Percentiles rank a stretch among this genome's conserved stretches.
These are phyloP conservation scores for Wickerhamomyces silvicola DNA, from an alignment of 805 yeast genomes.

Conservation along the genomic window DNA sequence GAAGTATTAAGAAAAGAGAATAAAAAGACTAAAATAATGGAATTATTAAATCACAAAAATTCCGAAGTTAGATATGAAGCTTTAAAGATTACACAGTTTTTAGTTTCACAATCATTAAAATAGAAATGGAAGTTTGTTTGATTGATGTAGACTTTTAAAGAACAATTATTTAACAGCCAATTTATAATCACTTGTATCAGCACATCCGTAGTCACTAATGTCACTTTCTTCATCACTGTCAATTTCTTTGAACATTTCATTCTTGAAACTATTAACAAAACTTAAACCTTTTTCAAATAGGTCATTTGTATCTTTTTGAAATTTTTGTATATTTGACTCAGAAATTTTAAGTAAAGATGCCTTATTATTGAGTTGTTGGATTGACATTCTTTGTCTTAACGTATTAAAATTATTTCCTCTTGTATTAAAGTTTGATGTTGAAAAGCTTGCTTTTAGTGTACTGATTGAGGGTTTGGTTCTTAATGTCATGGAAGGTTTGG, in stretches of 20 bases:
- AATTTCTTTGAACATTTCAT: slow-evolving; percentile 25
- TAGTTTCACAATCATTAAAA: slow-evolving; percentile 76
- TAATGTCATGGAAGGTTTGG: not conserved
- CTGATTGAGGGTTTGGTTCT: slow-evolving; percentile 12
- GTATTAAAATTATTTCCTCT: too few relatives aligned
- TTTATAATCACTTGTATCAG: slow-evolving; percentile 21
- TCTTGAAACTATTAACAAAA: slow-evolving; percentile 20
- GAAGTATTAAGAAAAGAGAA: slow-evolving; percentile 47
- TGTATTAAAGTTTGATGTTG: slow-evolving; percentile 13
- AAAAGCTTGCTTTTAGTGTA: slow-evolving; percentile 6
- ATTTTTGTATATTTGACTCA: slow-evolving; percentile 14
- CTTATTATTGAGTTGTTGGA: slow-evolving; percentile 1
- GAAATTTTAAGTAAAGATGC: not conserved
- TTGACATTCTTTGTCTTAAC: too few relatives aligned
- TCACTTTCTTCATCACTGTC: slow-evolving; percentile 21
- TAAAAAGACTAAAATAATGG: slow-evolving; percentile 78
- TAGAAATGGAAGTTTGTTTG: slow-evolving; percentile 12
- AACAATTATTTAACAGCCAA: slow-evolving; percentile 21
- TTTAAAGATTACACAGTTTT: slow-evolving; percentile 86
- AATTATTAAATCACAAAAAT: slow-evolving; percentile 69
- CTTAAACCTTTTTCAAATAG: slow-evolving; percentile 16
- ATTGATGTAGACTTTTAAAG: too few relatives aligned
- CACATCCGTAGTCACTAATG: slow-evolving; percentile 19
- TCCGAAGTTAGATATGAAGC: slow-evolving; percentile 93
- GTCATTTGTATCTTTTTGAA: slow-evolving; percentile 19